Evolutionary conservation across 768 basidiomycete species (phyloP), one percentile per base, ranked within the genome.

Genomic region (Leccinum sublutescens): DNA sequence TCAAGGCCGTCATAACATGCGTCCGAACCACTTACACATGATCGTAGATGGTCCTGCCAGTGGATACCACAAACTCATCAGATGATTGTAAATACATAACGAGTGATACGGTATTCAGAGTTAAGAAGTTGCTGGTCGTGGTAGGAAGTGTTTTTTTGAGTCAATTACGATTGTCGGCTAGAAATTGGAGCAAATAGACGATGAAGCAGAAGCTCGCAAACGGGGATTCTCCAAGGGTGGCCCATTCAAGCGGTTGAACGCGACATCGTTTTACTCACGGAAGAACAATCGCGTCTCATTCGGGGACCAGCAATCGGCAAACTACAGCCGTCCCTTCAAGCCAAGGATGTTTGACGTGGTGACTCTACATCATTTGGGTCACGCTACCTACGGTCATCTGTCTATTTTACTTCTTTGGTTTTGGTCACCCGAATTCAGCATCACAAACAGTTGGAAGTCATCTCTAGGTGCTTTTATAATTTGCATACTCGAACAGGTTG

Each of bases 81-180:
- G 82, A 87, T 56, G 86, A 84, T 5, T 88, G 91, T 63, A 70
- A 76, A 3, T 93, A 82, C 66, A 61, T 93, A 23, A 72, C 72
- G 6, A 90, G 85, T 59, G 92, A 94, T 67, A 79, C 83, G 14
- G 90, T 93, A 3, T 93, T 93, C 71, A 91, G 93, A 10, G 91
- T 91, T 23, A 91, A 91, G 72, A 80, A 82, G 51, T 90, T 87
- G 7, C 77, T 95, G 27, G 80, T 93, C 19, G 83, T 91, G 63
- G 91, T 92, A 73, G 53, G 5, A 43, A 15, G 8, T 19, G 7
- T 40, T 53, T 33, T 23, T 29, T 52, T 33, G 47, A 25, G 61
- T 57, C 25, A 21, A 10, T 53, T 40, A 47, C 54, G 19, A 43
- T 40, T 12, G 9, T 21, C 33, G 56, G 8, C 23, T 27, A 29